These are phyloP conservation scores for Zygotorulaspora mrakii DNA, from an alignment of 1,139 yeast genomes.

Conservation along the genomic window DNA sequence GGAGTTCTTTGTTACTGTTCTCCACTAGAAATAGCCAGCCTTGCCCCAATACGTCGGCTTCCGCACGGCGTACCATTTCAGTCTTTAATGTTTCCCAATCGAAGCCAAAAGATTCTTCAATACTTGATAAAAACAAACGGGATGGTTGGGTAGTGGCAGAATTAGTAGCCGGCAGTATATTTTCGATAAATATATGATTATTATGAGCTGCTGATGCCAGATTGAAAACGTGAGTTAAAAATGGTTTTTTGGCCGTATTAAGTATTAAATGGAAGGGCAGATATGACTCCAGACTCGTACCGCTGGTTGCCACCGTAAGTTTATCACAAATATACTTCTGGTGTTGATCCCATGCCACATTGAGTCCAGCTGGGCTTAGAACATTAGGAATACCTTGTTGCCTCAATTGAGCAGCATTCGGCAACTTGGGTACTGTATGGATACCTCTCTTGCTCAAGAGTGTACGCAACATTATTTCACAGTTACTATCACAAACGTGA, in stretches of 20 bases:
- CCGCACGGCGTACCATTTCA: slow-evolving; percentile 43
- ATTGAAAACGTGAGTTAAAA: slow-evolving; percentile 71
- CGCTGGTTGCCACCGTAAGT: slow-evolving; percentile 68
- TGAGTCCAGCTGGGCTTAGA: slow-evolving; percentile 63
- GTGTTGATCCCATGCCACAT: slow-evolving; percentile 75
- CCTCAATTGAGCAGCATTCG: slow-evolving; percentile 41
- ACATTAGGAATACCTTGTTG: slow-evolving; percentile 66
- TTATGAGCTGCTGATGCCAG: slow-evolving; percentile 89
- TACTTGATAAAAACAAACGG: slow-evolving; percentile 38
- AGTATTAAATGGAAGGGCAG: slow-evolving; percentile 73
- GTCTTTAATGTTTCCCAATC: slow-evolving; percentile 38
- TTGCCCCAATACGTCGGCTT: slow-evolving; percentile 50
- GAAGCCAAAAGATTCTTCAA: slow-evolving; percentile 28
- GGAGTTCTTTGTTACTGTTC: slow-evolving; percentile 60
- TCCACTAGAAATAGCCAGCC: slow-evolving; percentile 93
- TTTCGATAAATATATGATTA: slow-evolving; percentile 83
- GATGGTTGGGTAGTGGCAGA: slow-evolving; percentile 44
- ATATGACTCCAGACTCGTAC: slow-evolving; percentile 76
- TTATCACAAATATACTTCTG: slow-evolving; percentile 67
- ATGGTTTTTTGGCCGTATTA: slow-evolving; percentile 66
- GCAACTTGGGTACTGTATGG: slow-evolving; percentile 64
- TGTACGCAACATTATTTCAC: slow-evolving; percentile 20
- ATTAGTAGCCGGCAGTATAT: slow-evolving; percentile 43
- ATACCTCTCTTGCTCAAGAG: slow-evolving; percentile 35
- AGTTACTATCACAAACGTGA: no score